Conservation (phyloP, 2,329 filamentous ascomycete genomes). For the Ophioceras dolichostomum region DNA sequence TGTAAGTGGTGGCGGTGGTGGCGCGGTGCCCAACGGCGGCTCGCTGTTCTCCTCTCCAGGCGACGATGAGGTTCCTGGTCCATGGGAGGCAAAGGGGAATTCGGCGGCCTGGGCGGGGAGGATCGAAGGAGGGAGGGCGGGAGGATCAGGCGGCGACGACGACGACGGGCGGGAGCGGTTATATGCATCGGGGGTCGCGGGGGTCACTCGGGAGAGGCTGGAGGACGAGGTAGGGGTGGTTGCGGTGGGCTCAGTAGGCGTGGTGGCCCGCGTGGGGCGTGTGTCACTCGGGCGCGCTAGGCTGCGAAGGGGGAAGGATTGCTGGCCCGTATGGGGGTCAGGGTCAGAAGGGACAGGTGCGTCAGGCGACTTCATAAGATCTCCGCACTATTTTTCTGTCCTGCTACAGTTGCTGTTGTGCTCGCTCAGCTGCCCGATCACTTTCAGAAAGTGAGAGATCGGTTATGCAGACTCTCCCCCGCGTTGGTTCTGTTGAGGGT, state of each 20-base stretch:
- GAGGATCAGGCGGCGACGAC: neutral
- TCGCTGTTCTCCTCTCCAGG: slow-evolving; percentile 1
- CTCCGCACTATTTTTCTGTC: neutral
- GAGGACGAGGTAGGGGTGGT: too few species aligned
- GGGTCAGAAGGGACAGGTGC: slow-evolving; percentile 5
- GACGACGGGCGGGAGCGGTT: slow-evolving; percentile 2
- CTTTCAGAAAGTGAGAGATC: too few species aligned
- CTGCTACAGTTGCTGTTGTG: too few species aligned
- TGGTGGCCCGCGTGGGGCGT: slow-evolving; percentile 3
- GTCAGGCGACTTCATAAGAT: slow-evolving; percentile 1
- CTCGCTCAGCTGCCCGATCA: too few species aligned
- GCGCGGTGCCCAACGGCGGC: slow-evolving; percentile 3
- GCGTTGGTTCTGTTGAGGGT: too few species aligned
- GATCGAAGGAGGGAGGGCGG: neutral
- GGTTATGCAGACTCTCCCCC: too few species aligned
- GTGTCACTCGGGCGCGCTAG: slow-evolving; percentile 5
- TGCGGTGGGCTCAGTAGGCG: neutral
- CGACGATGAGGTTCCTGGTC: neutral
- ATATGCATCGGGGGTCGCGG: slow-evolving; percentile 2
- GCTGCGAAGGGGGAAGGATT: slow-evolving; percentile 7
- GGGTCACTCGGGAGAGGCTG: too few species aligned
- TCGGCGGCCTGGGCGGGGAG: neutral
- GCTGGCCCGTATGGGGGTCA: slow-evolving; percentile 3
- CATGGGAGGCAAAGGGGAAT: slow-evolving; percentile 3
- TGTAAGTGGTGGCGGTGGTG: slow-evolving; percentile 8